Evolutionary conservation across 202 grass and related monocot species (phyloP).

Genomic region (Dendrocalamus latiflorus): DNA sequence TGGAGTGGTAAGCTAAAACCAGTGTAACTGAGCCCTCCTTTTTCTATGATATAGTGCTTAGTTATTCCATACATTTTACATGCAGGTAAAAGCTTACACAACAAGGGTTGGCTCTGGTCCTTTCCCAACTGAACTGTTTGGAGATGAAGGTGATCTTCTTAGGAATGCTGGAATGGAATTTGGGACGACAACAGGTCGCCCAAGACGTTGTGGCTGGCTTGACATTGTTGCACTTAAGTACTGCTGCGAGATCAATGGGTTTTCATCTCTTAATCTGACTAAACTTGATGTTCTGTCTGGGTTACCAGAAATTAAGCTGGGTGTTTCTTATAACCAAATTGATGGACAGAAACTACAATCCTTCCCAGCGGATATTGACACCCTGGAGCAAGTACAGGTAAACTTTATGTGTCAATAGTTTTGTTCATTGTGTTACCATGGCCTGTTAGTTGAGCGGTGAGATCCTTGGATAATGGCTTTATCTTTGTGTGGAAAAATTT

Average conservation of each 20-base stretch:
- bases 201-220: conserved; percentile 79
- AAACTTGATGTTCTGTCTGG: conserved; percentile 87
- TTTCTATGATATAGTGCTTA: background rate
- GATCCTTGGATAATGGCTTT: background rate
- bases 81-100: conserved; percentile 82
- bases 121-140: conserved; percentile 80
- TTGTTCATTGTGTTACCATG: background rate
- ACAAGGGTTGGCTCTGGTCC: conserved; percentile 75
- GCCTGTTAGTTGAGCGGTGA: background rate
- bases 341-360: conserved; percentile 54
- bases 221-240: conserved; percentile 72
- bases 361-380: conserved; percentile 66
- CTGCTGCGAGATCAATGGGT: conserved; percentile 71
- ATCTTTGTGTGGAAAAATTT: background rate
- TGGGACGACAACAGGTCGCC: conserved; percentile 71
- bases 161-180: conserved; percentile 71
- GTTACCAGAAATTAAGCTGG: conserved; percentile 54
- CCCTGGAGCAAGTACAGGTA: conserved; percentile 67
- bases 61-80: background rate
- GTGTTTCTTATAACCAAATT: conserved; percentile 49
- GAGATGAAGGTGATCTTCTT: conserved; percentile 60
- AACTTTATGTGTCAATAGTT: conserved; percentile 5
- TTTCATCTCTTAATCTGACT: conserved; percentile 71
- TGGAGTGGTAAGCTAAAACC: conserved; percentile 61
- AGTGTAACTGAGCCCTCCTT: background rate